A percentile compares a stretch with the other conserved stretches of the same genome.
Conservation (phyloP, 2,329 filamentous ascomycete genomes). For the Aspergillus tanneri region DNA sequence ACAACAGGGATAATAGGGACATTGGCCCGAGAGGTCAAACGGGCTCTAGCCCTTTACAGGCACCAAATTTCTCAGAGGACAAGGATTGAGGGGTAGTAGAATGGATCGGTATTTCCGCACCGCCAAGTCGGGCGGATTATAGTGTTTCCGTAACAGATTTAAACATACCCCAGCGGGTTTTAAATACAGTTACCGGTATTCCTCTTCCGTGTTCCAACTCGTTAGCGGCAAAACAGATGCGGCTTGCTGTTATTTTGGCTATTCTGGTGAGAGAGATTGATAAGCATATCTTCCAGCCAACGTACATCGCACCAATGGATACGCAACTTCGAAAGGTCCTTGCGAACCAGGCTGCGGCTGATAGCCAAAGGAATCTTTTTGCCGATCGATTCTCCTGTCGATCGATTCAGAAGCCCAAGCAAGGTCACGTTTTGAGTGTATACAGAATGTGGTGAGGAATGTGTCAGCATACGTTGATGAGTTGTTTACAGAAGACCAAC, state of each 20-base stretch:
- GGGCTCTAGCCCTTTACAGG: no score
- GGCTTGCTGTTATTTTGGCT: conserved; percentile 29
- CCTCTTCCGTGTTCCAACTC: conserved; percentile 35
- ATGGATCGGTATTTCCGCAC: no score
- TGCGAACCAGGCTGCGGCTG: conserved; percentile 14
- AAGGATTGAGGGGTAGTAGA: no score
- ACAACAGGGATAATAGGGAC: no score
- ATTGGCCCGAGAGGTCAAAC: no score
- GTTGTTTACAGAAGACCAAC: conserved; percentile 8
- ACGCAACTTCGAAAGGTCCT: conserved; percentile 13
- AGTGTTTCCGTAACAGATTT: no score
- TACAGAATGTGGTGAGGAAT: neutral
- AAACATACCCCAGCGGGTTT: no score
- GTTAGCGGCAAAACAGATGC: conserved; percentile 34
- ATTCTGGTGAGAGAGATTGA: conserved; percentile 29
- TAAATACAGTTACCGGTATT: no score
- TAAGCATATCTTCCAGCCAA: conserved; percentile 35
- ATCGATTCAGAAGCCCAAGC: conserved; percentile 15
- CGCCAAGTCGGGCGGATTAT: no score
- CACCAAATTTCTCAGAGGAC: no score
- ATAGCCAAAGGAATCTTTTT: conserved; percentile 25
- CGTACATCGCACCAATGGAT: conserved; percentile 24
- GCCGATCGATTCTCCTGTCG: conserved; percentile 20
- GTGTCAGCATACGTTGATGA: conserved; percentile 8
- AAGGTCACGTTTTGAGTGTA: conserved; percentile 2